Percentiles rank a stretch among this genome's conserved stretches.
Conservation (phyloP, 306 rosid species). For the Herpetospermum pedunculosum region DNA sequence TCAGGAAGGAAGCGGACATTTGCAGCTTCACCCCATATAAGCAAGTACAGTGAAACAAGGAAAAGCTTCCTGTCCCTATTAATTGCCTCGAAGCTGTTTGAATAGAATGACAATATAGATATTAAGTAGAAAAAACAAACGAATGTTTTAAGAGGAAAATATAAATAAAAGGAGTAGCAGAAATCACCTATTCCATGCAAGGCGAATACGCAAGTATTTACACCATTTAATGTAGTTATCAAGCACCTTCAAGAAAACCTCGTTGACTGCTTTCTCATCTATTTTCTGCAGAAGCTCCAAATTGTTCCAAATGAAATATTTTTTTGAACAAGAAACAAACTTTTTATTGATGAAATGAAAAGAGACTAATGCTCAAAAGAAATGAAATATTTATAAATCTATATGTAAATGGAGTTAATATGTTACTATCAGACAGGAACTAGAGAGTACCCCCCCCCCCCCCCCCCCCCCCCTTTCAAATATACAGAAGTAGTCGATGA, state of each 20-base stretch:
- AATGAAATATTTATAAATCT: background rate
- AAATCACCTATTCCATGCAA: conserved; percentile 83
- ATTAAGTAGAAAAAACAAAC: conserved; percentile 15
- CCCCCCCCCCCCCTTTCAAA: too few relatives aligned
- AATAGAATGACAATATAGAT: conserved; percentile 13
- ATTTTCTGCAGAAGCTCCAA: conserved; percentile 49
- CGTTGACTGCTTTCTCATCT: conserved; percentile 75
- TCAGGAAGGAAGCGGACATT: conserved; percentile 98
- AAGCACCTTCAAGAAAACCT: conserved; percentile 72
- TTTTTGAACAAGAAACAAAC: too few relatives aligned
- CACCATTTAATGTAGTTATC: conserved; percentile 93
- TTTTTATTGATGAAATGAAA: too few relatives aligned
- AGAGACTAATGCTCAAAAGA: too few relatives aligned
- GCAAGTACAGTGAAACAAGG: conserved; percentile 72
- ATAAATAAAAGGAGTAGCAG: conserved; percentile 8
- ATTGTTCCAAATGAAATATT: background rate
- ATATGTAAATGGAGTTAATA: background rate
- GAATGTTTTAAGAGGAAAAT: conserved; percentile 14
- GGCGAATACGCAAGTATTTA: conserved; percentile 66
- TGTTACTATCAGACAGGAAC: background rate
- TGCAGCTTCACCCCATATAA: conserved; percentile 99
- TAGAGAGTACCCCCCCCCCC: background rate
- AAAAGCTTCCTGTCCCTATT: conserved; percentile 77
- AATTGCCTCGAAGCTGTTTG: conserved; percentile 78
- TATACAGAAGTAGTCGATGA: too few relatives aligned